Percentiles rank a stretch among this genome's conserved stretches.
Evolutionary conservation across 2,329 filamentous ascomycete species (phyloP).

Genomic region (Endoconidiophora polonica): DNA sequence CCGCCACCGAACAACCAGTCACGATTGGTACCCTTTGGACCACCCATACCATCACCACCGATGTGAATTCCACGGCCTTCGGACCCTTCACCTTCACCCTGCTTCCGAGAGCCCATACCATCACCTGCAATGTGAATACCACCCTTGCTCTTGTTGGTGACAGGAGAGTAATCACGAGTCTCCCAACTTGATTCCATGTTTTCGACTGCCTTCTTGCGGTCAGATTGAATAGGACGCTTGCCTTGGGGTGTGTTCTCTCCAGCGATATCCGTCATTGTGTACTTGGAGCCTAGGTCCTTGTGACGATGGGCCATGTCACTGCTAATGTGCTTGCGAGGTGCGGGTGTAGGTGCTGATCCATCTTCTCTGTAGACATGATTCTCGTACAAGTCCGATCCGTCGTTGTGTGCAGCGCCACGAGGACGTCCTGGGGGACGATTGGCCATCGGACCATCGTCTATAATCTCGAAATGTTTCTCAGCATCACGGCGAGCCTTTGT

Average conservation of each 20-base stretch:
- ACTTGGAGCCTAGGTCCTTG: conserved; percentile 62
- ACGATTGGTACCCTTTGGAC: conserved; percentile 35
- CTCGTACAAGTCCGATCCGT: conserved; percentile 41
- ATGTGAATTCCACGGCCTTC: conserved; percentile 26
- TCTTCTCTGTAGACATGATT: conserved; percentile 55
- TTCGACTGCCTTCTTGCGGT: conserved; percentile 52
- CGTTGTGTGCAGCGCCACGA: conserved; percentile 46
- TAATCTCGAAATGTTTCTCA: conserved; percentile 68
- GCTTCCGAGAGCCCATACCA: conserved; percentile 40
- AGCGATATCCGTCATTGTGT: conserved; percentile 54
- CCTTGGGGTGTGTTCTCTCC: conserved; percentile 27
- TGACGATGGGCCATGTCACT: conserved; percentile 11
- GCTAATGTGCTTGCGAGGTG: conserved; percentile 19
- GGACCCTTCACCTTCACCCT: conserved; percentile 16
- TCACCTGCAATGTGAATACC: conserved; percentile 28
- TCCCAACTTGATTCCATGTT: conserved; percentile 54
- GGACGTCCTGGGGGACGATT: conserved; percentile 34
- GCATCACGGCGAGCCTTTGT: conserved; percentile 60
- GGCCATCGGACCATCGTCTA: conserved; percentile 40
- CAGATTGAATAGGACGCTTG: conserved; percentile 33
- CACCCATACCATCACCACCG: conserved; percentile 51
- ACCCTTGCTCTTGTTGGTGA: conserved; percentile 11
- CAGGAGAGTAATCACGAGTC: conserved; percentile 37
- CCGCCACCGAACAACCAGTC: conserved; percentile 43
- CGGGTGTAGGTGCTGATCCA: conserved; percentile 24